These are phyloP conservation scores for Spencermartinsiella ligniputridi DNA, from an alignment of 1,139 yeast genomes.

Conservation along the genomic window DNA sequence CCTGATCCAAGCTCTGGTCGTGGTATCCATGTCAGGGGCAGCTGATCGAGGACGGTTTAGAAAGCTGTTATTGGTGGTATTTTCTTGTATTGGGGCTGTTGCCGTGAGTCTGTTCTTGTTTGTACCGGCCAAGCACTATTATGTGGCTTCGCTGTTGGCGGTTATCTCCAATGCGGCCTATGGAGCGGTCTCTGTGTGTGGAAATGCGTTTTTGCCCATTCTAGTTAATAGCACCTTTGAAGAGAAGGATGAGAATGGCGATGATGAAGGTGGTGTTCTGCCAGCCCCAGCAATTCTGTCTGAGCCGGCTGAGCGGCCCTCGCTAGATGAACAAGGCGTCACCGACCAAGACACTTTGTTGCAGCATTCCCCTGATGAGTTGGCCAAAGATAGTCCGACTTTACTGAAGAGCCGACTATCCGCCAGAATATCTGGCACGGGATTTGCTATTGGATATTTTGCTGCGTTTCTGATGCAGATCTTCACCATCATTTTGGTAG, in stretches of 20 bases:
- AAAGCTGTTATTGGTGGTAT: conserved; percentile 46
- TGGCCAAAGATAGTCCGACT: not conserved
- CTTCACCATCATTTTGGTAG: conserved; percentile 46
- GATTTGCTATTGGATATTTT: conserved; percentile 61
- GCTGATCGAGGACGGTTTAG: conserved; percentile 55
- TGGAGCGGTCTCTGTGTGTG: conserved; percentile 71
- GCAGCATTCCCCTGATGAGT: not conserved
- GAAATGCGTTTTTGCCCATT: conserved; percentile 64
- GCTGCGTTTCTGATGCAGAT: conserved; percentile 62
- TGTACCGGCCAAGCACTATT: conserved; percentile 44
- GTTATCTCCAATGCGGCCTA: conserved; percentile 60
- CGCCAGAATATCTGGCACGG: conserved; percentile 54
- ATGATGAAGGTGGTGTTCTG: not conserved
- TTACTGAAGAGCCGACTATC: conserved; percentile 12
- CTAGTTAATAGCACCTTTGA: conserved; percentile 41
- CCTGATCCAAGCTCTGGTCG: conserved; percentile 57
- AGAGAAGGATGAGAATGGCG: conserved; percentile 9
- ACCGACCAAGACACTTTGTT: conserved; percentile 5
- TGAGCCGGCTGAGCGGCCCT: not conserved
- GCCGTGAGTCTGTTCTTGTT: conserved; percentile 45
- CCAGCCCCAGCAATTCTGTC: not conserved
- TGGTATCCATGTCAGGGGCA: conserved; percentile 63
- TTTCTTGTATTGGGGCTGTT: conserved; percentile 54
- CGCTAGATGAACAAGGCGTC: not conserved
- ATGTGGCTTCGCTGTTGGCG: conserved; percentile 52